These are phyloP conservation scores for Oryza punctata DNA, from an alignment of 176 grass and related monocot genomes.

Conservation along the genomic window DNA sequence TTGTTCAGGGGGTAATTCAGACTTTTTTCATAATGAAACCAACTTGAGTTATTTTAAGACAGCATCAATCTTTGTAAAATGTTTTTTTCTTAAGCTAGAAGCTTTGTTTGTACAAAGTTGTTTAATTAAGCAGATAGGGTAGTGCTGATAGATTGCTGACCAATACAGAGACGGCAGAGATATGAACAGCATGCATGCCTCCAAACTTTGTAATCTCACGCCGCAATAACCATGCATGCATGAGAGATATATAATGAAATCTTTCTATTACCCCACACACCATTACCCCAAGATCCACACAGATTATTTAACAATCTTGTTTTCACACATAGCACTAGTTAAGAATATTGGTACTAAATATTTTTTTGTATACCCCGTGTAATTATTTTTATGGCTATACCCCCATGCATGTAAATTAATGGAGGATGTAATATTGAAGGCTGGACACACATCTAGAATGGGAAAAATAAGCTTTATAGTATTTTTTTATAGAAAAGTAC, in stretches of 20 bases:
- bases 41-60: no score
- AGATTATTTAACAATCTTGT: constrained; percentile 2
- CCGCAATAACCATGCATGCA: background rate
- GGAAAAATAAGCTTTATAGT: no score
- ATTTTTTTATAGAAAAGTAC: no score
- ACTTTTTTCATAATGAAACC: no score
- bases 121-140: constrained; percentile 9
- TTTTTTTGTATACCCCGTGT: background rate
- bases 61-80: no score
- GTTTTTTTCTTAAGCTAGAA: background rate
- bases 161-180: background rate
- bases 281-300: constrained; percentile 7
- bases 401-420: no score
- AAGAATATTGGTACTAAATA: no score
- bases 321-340: background rate
- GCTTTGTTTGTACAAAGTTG: background rate
- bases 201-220: constrained; percentile 31
- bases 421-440: no score
- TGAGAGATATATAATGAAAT: background rate
- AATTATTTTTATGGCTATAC: no score
- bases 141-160: background rate
- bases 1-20: no score
- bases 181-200: background rate
- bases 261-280: background rate
- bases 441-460: no score